phyloP scores from a whole-genome alignment of 1,284 basidiomycete species.

The Leccinum variabile region DNA sequence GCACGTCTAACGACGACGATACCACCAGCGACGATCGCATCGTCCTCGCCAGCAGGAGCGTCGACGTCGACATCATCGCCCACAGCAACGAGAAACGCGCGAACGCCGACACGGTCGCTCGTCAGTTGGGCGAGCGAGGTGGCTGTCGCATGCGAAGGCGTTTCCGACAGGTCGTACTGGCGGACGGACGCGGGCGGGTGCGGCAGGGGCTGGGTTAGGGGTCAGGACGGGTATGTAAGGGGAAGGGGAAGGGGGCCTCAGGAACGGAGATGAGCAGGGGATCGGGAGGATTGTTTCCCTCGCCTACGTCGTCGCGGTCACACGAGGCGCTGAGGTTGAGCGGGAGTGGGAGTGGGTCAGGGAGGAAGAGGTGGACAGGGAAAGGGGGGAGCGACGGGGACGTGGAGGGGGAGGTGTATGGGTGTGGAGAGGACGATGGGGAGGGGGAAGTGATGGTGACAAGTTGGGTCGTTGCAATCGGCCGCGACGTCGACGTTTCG shows the following conservation, averaged over 20 bases:
- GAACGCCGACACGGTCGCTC: constrained; percentile 16
- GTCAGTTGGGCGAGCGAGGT: constrained; percentile 32
- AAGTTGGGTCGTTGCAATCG: constrained; percentile 11
- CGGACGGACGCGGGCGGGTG: constrained; percentile 5
- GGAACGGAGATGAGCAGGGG: background rate
- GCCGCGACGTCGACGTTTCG: background rate
- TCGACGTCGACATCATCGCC: background rate
- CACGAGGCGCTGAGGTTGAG: too few species aligned
- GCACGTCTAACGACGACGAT: constrained; percentile 21
- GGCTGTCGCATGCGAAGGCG: constrained; percentile 2
- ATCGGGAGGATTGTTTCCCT: background rate
- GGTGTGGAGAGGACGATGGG: background rate
- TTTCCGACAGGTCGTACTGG: too few species aligned
- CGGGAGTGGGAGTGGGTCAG: too few species aligned
- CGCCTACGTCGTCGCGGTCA: background rate
- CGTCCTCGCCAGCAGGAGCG: background rate
- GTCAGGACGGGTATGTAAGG: background rate
- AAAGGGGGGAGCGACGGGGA: too few species aligned
- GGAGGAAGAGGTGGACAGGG: too few species aligned
- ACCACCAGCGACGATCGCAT: background rate
- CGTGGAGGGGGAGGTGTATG: constrained; percentile 1
- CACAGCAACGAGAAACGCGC: background rate
- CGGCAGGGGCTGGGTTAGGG: background rate
- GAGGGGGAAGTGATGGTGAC: constrained; percentile 26
- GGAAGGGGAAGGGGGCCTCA: background rate